Conservation (phyloP, 208 protist species). For the Leishmania lainsoni region DNA sequence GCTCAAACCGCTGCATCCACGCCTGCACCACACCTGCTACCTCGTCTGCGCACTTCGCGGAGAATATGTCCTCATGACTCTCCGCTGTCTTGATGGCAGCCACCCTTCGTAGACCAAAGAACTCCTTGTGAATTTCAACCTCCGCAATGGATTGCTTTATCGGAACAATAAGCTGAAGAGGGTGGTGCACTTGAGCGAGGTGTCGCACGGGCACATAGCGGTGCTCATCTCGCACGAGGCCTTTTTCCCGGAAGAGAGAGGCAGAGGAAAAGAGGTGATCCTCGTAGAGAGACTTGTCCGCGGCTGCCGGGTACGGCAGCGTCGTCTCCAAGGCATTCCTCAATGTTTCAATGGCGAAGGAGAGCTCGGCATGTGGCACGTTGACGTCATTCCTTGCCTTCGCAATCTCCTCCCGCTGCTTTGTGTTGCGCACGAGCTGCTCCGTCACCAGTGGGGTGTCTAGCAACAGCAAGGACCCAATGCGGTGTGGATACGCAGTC, state of each 20-base stretch:
- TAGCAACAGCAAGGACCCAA: slow-evolving; percentile 69
- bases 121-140: slow-evolving; percentile 70
- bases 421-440: slow-evolving; percentile 55
- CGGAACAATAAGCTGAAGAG: slow-evolving; percentile 80
- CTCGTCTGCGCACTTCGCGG: slow-evolving; percentile 49
- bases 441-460: slow-evolving; percentile 82
- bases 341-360: slow-evolving; percentile 63
- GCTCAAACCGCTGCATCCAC: slow-evolving; percentile 88
- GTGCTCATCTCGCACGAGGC: slow-evolving; percentile 58
- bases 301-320: slow-evolving; percentile 43
- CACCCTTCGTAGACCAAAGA: slow-evolving; percentile 68
- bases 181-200: slow-evolving; percentile 67
- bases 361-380: slow-evolving; percentile 57
- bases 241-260: slow-evolving; percentile 45
- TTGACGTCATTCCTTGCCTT: slow-evolving; percentile 81
- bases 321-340: slow-evolving; percentile 45
- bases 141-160: slow-evolving; percentile 47
- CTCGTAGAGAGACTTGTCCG: slow-evolving; percentile 61
- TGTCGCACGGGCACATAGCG: slow-evolving; percentile 68
- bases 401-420: slow-evolving; percentile 58
- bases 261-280: slow-evolving; percentile 54
- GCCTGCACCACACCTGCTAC: slow-evolving; percentile 54
- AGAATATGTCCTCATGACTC: slow-evolving; percentile 62
- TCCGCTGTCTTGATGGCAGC: slow-evolving; percentile 64
- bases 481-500: slow-evolving; percentile 56